Evolutionary conservation across 441 rosid species (phyloP), one percentile per base, ranked within the genome.

Genomic region (Erodium texanum): DNA sequence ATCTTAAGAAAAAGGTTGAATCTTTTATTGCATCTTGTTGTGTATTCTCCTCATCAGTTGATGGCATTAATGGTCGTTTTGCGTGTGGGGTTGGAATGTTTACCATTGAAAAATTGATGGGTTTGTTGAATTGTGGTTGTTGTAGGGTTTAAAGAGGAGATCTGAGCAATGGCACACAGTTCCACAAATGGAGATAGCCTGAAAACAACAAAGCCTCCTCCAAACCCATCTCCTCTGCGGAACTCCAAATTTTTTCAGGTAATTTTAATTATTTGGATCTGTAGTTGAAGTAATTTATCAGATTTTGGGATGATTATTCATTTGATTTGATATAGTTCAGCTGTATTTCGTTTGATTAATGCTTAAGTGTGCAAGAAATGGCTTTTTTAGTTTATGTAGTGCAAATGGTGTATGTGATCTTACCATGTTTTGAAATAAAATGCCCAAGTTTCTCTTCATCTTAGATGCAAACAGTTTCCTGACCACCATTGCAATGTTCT

Each of bases 201-300:
- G 29, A 50, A 50, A 76, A 61, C 82, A 66, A 69, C 91, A 29
- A 94, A 88, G 78, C 76, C 86, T 62, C 96, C 99, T 15, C 99
- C 99, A 41, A 63, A 77, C 16, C 99, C 99, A 29, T 92, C 99
- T 72, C 99, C 98, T 68, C 76, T 95, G 58, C 87, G 99, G 52
- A 83, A 80, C 78, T 95, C 98, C 71, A 95, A 92, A 76, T 95
- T 88, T 77, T 89, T 73, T 72, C 97, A 90, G 98, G 99, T 88
- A 65, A 71, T 22, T 15, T 50, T 50, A 2, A 16, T 16, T 12
- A 18, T n/a, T n/a, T n/a, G n/a, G n/a, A 24, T 7, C 19, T n/a
- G 11, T 22, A 18, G 19, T 36, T 66, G 18, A 32, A 32, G 6
- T 32, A 32, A 32, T 32, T 2, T 36, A 36, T 36, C 43, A 4